phyloP scores from a whole-genome alignment of 768 basidiomycete genomes.

The Melanogaster broomeanus region DNA sequence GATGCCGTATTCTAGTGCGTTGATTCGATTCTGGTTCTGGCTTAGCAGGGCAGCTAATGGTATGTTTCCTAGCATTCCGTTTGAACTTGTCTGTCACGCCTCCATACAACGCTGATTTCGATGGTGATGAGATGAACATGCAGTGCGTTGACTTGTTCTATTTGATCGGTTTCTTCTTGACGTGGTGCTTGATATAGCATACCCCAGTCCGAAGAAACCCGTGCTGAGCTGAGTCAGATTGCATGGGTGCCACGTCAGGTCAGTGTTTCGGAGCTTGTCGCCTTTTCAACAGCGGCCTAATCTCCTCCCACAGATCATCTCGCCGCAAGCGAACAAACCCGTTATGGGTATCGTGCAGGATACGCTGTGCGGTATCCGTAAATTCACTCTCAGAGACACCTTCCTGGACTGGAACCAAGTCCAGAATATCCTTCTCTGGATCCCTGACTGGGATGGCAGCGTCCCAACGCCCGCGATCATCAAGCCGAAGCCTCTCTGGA shows the following conservation, averaged over 20 bases:
- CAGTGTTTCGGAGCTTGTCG: conserved; percentile 11
- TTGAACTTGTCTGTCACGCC: conserved; percentile 97
- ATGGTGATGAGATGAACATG: conserved; percentile 99
- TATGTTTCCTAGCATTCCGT: conserved; percentile 73
- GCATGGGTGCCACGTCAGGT: conserved; percentile 99
- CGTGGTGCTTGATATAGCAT: conserved; percentile 53
- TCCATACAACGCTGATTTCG: conserved; percentile 99
- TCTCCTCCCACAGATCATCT: conserved; percentile 73
- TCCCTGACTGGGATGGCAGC: conserved; percentile 94
- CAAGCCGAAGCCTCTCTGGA: conserved; percentile 97
- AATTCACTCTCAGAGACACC: conserved; percentile 93
- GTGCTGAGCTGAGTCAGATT: conserved; percentile 96
- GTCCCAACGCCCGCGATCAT: conserved; percentile 93
- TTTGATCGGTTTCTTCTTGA: conserved; percentile 8
- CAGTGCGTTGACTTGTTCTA: conserved; percentile 65
- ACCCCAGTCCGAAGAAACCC: conserved; percentile 97
- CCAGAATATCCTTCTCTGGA: conserved; percentile 97
- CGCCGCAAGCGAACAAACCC: conserved; percentile 98
- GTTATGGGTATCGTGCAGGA: conserved; percentile 99
- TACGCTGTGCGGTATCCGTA: conserved; percentile 95
- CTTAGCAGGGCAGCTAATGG: conserved; percentile 21
- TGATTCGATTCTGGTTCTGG: neutral
- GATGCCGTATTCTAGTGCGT: conserved; percentile 97
- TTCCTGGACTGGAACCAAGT: conserved; percentile 96
- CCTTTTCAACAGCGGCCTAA: neutral